phyloP scores from a whole-genome alignment of 805 yeast species.

The fission yeast (Schizosaccharomyces pombe) region DNA sequence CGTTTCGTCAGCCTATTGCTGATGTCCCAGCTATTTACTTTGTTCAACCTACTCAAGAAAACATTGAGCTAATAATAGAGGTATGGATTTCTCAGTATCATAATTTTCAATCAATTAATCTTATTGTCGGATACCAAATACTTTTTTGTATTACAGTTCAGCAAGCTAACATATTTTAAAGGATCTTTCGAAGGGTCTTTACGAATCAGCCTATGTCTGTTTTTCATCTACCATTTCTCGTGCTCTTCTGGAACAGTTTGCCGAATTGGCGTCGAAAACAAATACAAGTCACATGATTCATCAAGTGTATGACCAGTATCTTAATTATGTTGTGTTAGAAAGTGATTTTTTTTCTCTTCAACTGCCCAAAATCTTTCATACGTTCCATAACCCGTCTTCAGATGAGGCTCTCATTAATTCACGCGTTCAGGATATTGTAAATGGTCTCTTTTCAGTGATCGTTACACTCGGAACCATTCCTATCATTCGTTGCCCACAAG shows the following conservation, averaged over 20 bases:
- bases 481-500: constrained; percentile 68
- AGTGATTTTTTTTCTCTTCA: constrained; percentile 73
- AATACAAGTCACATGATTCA: constrained; percentile 45
- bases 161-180: constrained; percentile 13
- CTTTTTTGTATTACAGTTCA: too few relatives aligned
- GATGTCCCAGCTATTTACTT: constrained; percentile 91
- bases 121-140: too few relatives aligned
- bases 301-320: constrained; percentile 84
- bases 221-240: constrained; percentile 64
- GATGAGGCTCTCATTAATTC: constrained; percentile 50
- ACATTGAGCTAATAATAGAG: constrained; percentile 36
- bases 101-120: too few relatives aligned
- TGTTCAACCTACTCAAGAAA: constrained; percentile 64
- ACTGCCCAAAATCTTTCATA: constrained; percentile 36
- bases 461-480: constrained; percentile 34
- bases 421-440: constrained; percentile 47
- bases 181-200: constrained; percentile 53
- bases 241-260: constrained; percentile 65
- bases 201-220: constrained; percentile 60
- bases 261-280: constrained; percentile 44
- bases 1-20: constrained; percentile 60
- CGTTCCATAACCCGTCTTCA: constrained; percentile 45
- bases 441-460: constrained; percentile 57
- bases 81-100: too few relatives aligned
- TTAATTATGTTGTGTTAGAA: constrained; percentile 80